phyloP scores from a whole-genome alignment of 2,329 filamentous ascomycete genomes.

The Aspergillus candidus region DNA sequence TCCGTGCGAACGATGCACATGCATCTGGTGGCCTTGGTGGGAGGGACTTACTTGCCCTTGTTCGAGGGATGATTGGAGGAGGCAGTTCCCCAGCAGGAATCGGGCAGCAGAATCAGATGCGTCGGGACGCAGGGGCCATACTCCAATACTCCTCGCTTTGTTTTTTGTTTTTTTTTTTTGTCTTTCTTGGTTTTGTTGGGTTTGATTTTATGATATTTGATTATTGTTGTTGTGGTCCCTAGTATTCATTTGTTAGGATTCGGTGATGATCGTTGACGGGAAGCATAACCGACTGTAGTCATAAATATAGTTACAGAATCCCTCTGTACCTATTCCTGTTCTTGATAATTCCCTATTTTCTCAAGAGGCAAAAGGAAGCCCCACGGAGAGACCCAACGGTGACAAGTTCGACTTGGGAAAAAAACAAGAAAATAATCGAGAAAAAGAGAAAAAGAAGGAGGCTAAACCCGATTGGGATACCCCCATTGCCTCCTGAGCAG shows the following conservation, averaged over 20 bases:
- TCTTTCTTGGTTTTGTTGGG: not conserved
- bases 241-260: too few relatives aligned
- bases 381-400: constrained; percentile 6
- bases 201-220: too few relatives aligned
- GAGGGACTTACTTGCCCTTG: not conserved
- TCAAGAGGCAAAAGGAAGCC: constrained; percentile 4
- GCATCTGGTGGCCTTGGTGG: too few relatives aligned
- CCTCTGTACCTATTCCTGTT: constrained; percentile 1
- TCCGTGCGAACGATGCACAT: too few relatives aligned
- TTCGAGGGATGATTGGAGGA: not conserved
- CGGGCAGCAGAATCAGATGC: constrained; percentile 13
- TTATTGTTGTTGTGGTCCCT: too few relatives aligned
- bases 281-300: too few relatives aligned
- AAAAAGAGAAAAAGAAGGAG: constrained; percentile 7
- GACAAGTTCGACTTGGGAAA: not conserved
- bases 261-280: too few relatives aligned
- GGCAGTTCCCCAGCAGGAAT: constrained; percentile 1
- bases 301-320: not conserved
- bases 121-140: constrained; percentile 20
- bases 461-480: constrained; percentile 8
- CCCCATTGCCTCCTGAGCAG: constrained; percentile 12
- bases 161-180: not conserved
- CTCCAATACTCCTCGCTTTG: not conserved
- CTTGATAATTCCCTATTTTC: too few relatives aligned
- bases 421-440: constrained; percentile 10